These are phyloP conservation scores for Cutaneotrichosporon cutaneum DNA, from an alignment of 1,284 basidiomycete species.

Conservation along the genomic window DNA sequence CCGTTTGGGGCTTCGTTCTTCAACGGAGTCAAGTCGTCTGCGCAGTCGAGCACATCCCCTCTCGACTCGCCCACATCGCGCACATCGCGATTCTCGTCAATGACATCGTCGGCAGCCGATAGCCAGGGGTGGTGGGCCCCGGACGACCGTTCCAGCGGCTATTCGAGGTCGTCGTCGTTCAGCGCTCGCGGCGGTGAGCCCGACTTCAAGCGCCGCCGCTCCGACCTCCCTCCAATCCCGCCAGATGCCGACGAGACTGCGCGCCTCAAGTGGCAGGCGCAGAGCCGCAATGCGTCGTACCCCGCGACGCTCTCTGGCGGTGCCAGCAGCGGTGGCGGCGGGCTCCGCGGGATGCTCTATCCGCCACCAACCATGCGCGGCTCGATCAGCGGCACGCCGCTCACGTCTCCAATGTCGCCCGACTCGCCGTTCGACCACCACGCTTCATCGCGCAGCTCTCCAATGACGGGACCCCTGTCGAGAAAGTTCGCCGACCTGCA, in stretches of 20 bases:
- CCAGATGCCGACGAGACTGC: conserved; percentile 45
- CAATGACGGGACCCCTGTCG: conserved; percentile 41
- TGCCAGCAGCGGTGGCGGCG: conserved; percentile 12
- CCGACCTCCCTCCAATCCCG: conserved; percentile 36
- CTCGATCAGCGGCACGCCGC: conserved; percentile 28
- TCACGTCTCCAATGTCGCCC: conserved; percentile 22
- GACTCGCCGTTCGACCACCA: conserved; percentile 20
- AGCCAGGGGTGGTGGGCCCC: conserved; percentile 46
- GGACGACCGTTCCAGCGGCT: conserved; percentile 29
- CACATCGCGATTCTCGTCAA: conserved; percentile 45
- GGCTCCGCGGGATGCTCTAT: conserved; percentile 30
- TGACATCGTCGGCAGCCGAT: conserved; percentile 33
- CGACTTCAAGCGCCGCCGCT: conserved; percentile 43
- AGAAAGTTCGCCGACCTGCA: conserved; percentile 43
- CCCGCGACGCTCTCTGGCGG: conserved; percentile 23
- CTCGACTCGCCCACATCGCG: conserved; percentile 41
- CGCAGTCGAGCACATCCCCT: conserved; percentile 33
- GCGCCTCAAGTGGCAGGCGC: conserved; percentile 44
- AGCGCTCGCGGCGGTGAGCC: conserved; percentile 26
- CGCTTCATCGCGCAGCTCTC: conserved; percentile 32
- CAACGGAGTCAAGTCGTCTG: conserved; percentile 32
- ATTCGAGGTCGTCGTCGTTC: conserved; percentile 11
- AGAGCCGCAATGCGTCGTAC: conserved; percentile 46
- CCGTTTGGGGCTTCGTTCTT: conserved; percentile 24
- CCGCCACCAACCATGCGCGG: conserved; percentile 33